Evolutionary conservation across 2,329 filamentous ascomycete genomes (phyloP).

Genomic region (Penicillium sp.): DNA sequence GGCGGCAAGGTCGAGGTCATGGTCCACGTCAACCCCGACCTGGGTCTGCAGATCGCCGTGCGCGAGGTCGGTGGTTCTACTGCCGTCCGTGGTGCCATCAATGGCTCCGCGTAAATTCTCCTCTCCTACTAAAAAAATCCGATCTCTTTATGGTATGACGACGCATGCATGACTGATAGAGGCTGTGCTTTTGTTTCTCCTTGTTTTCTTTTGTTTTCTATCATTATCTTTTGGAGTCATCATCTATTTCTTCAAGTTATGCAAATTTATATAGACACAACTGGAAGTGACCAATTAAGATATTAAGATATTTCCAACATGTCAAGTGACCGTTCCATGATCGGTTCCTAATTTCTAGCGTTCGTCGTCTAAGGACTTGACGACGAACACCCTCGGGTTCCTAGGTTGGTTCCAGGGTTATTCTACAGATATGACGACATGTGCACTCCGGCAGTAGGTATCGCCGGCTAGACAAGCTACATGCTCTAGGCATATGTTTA

Average conservation of each 20-base stretch:
- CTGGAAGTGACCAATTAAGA: conserved; percentile 21
- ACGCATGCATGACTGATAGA: conserved; percentile 35
- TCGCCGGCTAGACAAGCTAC: background rate
- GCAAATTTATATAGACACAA: conserved; percentile 23
- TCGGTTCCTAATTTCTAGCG: background rate
- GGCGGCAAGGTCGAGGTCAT: conserved; percentile 91
- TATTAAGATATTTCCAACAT: conserved; percentile 13
- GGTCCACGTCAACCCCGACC: conserved; percentile 81
- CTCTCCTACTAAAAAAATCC: conserved; percentile 13
- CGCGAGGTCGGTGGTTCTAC: conserved; percentile 87
- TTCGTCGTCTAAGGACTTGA: background rate
- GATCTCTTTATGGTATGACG: conserved; percentile 31
- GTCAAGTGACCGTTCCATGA: conserved; percentile 1
- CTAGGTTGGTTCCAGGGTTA: background rate
- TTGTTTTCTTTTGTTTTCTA: conserved; percentile 14
- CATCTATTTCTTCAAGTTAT: conserved; percentile 16
- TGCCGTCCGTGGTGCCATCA: conserved; percentile 70
- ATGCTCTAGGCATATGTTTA: too few species aligned
- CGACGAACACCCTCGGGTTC: background rate
- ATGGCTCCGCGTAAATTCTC: conserved; percentile 35
- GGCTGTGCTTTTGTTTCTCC: conserved; percentile 24
- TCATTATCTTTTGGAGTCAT: conserved; percentile 29
- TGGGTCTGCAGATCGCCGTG: conserved; percentile 77
- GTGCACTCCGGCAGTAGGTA: background rate
- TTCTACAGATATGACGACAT: background rate